phyloP scores from a whole-genome alignment of 1,139 yeast genomes.

The Kodamaea arcana region DNA sequence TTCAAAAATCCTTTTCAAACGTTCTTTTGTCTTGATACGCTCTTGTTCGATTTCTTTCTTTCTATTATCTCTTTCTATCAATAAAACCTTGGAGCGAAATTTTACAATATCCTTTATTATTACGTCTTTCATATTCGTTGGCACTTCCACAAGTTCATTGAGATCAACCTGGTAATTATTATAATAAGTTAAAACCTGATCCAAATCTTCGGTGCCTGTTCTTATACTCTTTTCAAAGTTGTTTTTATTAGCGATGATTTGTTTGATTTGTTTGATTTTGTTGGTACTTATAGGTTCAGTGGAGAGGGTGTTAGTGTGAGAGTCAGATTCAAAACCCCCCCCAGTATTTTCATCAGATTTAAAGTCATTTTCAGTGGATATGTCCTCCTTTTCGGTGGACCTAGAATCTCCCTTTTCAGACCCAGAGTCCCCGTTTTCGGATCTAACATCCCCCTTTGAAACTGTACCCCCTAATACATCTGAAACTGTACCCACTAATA shows the following conservation, averaged over 20 bases:
- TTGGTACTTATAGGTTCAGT: not conserved
- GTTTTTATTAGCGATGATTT: conserved; percentile 17
- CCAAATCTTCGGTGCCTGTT: conserved; percentile 33
- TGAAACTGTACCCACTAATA: not conserved
- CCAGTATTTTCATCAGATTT: not conserved
- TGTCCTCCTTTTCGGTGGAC: conserved; percentile 1
- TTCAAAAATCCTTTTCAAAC: conserved; percentile 48
- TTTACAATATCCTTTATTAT: conserved; percentile 57
- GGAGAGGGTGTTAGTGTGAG: no score
- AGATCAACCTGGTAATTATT: conserved; percentile 53
- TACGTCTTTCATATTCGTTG: conserved; percentile 52
- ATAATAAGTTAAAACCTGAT: conserved; percentile 33
- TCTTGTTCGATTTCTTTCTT: conserved; percentile 51
- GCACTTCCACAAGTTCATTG: conserved; percentile 60
- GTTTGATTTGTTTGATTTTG: conserved; percentile 13
- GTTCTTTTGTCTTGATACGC: conserved; percentile 46
- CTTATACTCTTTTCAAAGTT: conserved; percentile 17
- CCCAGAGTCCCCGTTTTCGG: not conserved
- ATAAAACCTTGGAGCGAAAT: conserved; percentile 59
- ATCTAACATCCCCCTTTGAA: not conserved
- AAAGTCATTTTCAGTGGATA: conserved; percentile 7
- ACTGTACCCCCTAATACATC: not conserved
- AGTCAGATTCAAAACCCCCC: conserved; percentile 1
- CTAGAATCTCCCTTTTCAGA: not conserved
- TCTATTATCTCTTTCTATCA: conserved; percentile 54